phyloP scores from a whole-genome alignment of 2,329 filamentous ascomycete species.

The Pyrenophora teres region DNA sequence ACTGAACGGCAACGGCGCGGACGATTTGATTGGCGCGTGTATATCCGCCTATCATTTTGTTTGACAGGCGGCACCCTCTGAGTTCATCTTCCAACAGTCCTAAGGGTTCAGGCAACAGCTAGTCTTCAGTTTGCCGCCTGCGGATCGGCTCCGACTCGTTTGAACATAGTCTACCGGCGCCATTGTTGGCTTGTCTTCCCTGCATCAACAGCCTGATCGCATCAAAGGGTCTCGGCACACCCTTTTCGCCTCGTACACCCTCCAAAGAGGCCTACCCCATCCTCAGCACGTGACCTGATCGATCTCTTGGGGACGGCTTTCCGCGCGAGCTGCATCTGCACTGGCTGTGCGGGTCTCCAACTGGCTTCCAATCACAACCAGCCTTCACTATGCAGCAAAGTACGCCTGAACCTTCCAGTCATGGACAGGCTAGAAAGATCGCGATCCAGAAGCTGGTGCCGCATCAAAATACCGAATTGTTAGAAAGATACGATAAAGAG shows the following conservation, averaged over 20 bases:
- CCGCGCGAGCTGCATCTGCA: slow-evolving; percentile 2
- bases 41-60: slow-evolving; percentile 1
- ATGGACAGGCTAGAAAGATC: slow-evolving; percentile 17
- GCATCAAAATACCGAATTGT: slow-evolving; percentile 6
- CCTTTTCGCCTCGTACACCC: not conserved
- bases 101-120: not conserved
- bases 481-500: slow-evolving; percentile 14
- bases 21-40: not conserved
- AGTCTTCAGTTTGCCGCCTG: not conserved
- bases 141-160: too few species aligned
- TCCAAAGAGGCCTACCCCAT: not conserved
- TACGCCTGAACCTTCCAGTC: not conserved
- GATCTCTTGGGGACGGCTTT: not conserved
- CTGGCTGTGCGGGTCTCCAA: not conserved
- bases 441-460: slow-evolving; percentile 20
- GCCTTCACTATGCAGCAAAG: slow-evolving; percentile 5
- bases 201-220: not conserved
- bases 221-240: not conserved
- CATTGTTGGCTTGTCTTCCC: not conserved
- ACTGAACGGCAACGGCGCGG: not conserved
- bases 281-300: not conserved
- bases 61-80: not conserved
- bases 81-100: not conserved
- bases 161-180: not conserved
- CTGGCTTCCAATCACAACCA: not conserved